phyloP scores from a whole-genome alignment of 2,329 filamentous ascomycete species.

The Talaromyces amestolkiae region DNA sequence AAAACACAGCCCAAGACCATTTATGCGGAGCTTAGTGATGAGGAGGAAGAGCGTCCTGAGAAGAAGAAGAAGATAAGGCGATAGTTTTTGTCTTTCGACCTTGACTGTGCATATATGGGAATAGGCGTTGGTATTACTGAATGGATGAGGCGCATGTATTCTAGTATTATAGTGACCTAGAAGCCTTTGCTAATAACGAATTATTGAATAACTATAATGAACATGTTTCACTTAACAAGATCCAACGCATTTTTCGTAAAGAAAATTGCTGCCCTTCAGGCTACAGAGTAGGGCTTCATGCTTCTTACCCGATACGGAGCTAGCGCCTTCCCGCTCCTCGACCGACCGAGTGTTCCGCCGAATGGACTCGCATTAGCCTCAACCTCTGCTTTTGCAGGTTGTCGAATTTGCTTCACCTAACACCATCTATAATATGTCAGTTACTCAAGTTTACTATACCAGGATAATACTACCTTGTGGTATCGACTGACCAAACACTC shows the following conservation, averaged over 20 bases:
- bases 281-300: background rate
- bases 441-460: background rate
- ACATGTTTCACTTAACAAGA: background rate
- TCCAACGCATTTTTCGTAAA: background rate
- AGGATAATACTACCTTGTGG: too few relatives aligned
- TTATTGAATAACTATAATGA: background rate
- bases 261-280: background rate
- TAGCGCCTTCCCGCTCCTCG: slow-evolving; percentile 11
- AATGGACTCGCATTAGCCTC: background rate
- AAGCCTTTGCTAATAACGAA: background rate
- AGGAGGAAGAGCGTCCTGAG: slow-evolving; percentile 65
- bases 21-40: slow-evolving; percentile 85
- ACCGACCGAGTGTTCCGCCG: background rate
- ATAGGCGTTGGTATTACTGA: background rate
- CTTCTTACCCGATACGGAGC: slow-evolving; percentile 11
- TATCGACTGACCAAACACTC: background rate
- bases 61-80: slow-evolving; percentile 57
- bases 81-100: background rate
- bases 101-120: slow-evolving; percentile 14
- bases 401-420: background rate
- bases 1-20: slow-evolving; percentile 88
- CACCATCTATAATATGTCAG: background rate
- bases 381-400: background rate
- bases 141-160: background rate
- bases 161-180: background rate